Percentiles rank a stretch among this genome's conserved stretches.
Conservation (phyloP, 805 yeast species). For the Scheffersomyces stipitis region DNA sequence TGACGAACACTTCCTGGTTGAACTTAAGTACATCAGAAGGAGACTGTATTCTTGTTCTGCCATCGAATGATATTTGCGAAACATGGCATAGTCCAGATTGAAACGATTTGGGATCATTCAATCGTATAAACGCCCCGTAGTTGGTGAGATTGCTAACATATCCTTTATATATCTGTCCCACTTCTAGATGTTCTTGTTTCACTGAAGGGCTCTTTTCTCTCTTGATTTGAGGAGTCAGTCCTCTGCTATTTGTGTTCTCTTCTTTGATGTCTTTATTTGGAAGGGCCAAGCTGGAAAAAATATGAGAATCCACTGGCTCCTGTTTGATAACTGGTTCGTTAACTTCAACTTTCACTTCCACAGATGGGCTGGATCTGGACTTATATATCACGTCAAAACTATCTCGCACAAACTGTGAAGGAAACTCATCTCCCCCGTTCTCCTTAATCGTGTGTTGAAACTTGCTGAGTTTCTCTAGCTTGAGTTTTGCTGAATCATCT, state of each 20-base stretch:
- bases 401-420: conserved; percentile 26
- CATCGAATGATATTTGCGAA: conserved; percentile 57
- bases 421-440: conserved; percentile 45
- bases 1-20: conserved; percentile 66
- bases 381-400: conserved; percentile 15
- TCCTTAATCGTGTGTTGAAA: conserved; percentile 19
- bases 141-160: conserved; percentile 55
- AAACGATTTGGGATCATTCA: conserved; percentile 30
- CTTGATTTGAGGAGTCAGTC: conserved; percentile 1
- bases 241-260: not conserved
- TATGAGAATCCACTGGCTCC: not conserved
- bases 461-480: not conserved
- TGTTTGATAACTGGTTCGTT: conserved; percentile 3
- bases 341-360: conserved; percentile 3
- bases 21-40: conserved; percentile 58
- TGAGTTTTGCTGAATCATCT: conserved; percentile 1
- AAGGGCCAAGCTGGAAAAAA: not conserved
- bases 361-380: no score
- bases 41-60: conserved; percentile 46
- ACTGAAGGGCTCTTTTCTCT: conserved; percentile 2
- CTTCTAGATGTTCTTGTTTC: conserved; percentile 21
- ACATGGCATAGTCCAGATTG: conserved; percentile 73
- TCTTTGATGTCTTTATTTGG: not conserved
- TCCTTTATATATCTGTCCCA: conserved; percentile 59
- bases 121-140: conserved; percentile 77